Conservation (phyloP, 2,329 filamentous ascomycete genomes). For the Penicillium italicum region DNA sequence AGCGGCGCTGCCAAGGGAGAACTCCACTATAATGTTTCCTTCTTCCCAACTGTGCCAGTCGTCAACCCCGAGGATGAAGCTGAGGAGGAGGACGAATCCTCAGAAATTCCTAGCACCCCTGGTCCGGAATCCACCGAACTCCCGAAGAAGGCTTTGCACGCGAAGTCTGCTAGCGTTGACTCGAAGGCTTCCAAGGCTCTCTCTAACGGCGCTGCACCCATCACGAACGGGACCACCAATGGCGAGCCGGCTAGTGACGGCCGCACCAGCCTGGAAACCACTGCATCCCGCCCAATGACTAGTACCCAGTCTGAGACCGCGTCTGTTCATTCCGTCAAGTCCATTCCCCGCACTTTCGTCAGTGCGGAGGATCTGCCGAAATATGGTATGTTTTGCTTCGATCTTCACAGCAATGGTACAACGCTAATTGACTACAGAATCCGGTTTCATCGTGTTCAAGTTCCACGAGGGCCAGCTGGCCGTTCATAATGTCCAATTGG, state of each 20-base stretch:
- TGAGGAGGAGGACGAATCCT: constrained; percentile 49
- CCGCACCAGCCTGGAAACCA: constrained; percentile 32
- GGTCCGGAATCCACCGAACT: constrained; percentile 5
- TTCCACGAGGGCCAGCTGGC: constrained; percentile 85
- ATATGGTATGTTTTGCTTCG: constrained; percentile 55
- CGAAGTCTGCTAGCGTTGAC: constrained; percentile 30
- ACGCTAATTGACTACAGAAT: constrained; percentile 58
- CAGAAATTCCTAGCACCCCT: constrained; percentile 25
- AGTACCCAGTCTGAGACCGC: constrained; percentile 48
- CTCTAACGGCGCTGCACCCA: constrained; percentile 16
- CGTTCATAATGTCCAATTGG: constrained; percentile 70
- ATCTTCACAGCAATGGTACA: neutral
- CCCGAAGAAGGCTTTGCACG: constrained; percentile 28
- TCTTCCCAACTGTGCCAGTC: constrained; percentile 85
- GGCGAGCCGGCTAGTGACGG: constrained; percentile 37
- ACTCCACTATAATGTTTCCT: constrained; percentile 77
- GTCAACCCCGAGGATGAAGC: constrained; percentile 74
- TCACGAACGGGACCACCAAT: constrained; percentile 35
- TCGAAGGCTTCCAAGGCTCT: constrained; percentile 24
- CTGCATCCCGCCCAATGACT: constrained; percentile 35
- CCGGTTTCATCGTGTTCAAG: constrained; percentile 89
- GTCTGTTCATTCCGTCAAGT: constrained; percentile 46
- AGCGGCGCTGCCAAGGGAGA: constrained; percentile 72
- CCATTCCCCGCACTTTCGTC: constrained; percentile 72
- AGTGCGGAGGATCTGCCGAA: constrained; percentile 74